phyloP scores from a whole-genome alignment of 2,329 filamentous ascomycete genomes.

The Fusarium brevicatenulatum region DNA sequence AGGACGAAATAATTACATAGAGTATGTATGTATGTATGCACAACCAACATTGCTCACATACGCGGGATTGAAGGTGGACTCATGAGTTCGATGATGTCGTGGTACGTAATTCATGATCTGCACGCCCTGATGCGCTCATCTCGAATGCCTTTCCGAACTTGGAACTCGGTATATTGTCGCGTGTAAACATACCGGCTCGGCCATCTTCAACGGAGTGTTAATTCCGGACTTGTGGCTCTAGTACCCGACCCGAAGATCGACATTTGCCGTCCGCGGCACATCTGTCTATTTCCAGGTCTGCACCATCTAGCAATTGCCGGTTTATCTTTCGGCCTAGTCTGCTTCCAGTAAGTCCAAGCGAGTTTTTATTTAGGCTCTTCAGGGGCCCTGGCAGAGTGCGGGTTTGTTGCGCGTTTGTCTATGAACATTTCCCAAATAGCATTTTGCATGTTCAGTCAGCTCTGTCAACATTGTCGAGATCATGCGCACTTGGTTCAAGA shows the following conservation, averaged over 20 bases:
- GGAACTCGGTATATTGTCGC: slow-evolving; percentile 3
- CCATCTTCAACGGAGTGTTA: slow-evolving; percentile 29
- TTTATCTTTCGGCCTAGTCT: slow-evolving; percentile 16
- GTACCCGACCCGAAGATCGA: slow-evolving; percentile 41
- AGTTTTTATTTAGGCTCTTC: slow-evolving; percentile 24
- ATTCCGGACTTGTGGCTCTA: slow-evolving; percentile 36
- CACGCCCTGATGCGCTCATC: slow-evolving; percentile 9
- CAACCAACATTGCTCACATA: slow-evolving; percentile 5
- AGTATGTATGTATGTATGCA: not conserved
- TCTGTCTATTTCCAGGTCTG: slow-evolving; percentile 36
- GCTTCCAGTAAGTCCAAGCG: slow-evolving; percentile 24
- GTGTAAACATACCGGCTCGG: not conserved
- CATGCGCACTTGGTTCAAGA: not conserved
- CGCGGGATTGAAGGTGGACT: slow-evolving; percentile 4
- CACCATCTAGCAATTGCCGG: slow-evolving; percentile 40
- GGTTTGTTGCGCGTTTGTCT: slow-evolving; percentile 22
- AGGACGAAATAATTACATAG: not conserved
- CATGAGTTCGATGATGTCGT: slow-evolving; percentile 9
- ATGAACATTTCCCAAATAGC: not conserved
- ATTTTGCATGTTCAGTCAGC: not conserved
- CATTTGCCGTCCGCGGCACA: slow-evolving; percentile 44
- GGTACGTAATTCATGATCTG: slow-evolving; percentile 9
- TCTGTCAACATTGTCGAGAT: not conserved
- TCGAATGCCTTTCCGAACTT: slow-evolving; percentile 22
- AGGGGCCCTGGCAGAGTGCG: slow-evolving; percentile 10